These are phyloP conservation scores for Nakazawaea holstii DNA, from an alignment of 805 yeast species.

Conservation along the genomic window DNA sequence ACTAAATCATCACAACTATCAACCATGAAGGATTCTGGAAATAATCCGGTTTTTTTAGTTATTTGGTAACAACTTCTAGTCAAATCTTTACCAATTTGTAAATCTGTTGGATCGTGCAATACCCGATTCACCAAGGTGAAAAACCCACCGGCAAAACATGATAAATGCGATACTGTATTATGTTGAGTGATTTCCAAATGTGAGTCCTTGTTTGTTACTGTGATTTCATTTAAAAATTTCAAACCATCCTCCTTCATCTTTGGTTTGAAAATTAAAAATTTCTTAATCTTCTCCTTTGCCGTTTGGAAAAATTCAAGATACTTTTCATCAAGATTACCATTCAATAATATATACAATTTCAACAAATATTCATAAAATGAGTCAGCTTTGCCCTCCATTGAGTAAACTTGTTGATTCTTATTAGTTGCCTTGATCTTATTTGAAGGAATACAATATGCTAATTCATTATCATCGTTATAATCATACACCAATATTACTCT, in stretches of 20 bases:
- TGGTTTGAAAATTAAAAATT: slow-evolving; percentile 40
- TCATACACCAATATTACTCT: slow-evolving; percentile 7
- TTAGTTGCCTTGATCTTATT: neutral
- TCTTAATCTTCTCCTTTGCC: slow-evolving; percentile 32
- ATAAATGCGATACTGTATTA: slow-evolving; percentile 35
- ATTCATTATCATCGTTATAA: slow-evolving; percentile 8
- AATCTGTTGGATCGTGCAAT: slow-evolving; percentile 29
- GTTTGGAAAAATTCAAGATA: slow-evolving; percentile 27
- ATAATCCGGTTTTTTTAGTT: slow-evolving; percentile 32
- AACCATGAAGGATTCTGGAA: slow-evolving; percentile 37
- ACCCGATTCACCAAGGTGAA: slow-evolving; percentile 41
- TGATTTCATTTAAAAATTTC: slow-evolving; percentile 14
- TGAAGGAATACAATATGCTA: slow-evolving; percentile 8
- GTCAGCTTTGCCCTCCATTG: slow-evolving; percentile 21
- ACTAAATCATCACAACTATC: slow-evolving; percentile 18
- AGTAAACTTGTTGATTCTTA: slow-evolving; percentile 2
- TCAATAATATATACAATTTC: slow-evolving; percentile 39
- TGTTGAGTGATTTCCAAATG: slow-evolving; percentile 11
- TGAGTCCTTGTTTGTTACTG: slow-evolving; percentile 19
- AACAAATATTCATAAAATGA: slow-evolving; percentile 45
- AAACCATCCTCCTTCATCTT: slow-evolving; percentile 29
- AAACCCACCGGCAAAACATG: slow-evolving; percentile 53
- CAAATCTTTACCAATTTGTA: slow-evolving; percentile 35
- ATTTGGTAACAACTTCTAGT: slow-evolving; percentile 46
- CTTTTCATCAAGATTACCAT: slow-evolving; percentile 28